These are phyloP conservation scores for Alisma plantagoaquatica DNA, from an alignment of 106 monocot species.

Conservation along the genomic window DNA sequence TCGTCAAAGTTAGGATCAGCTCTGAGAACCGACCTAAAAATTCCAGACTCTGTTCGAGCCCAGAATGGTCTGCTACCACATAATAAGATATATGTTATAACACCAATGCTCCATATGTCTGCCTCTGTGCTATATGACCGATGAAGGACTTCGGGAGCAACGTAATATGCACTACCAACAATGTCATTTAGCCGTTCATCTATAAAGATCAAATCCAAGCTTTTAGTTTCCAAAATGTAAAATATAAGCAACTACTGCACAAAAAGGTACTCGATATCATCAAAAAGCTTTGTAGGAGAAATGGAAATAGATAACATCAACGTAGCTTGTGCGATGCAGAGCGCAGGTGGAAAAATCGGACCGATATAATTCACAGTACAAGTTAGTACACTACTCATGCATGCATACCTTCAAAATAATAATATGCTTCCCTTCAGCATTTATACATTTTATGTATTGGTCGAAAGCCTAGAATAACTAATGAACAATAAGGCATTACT, in stretches of 20 bases:
- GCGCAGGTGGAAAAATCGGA: too few species aligned
- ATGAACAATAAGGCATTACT: too few species aligned
- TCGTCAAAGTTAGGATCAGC: conserved; percentile 90
- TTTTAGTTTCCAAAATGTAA: not conserved
- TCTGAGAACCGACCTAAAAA: conserved; percentile 83
- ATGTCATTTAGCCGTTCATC: conserved; percentile 95
- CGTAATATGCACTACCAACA: conserved; percentile 96
- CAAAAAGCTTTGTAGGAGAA: too few species aligned
- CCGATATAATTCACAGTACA: too few species aligned
- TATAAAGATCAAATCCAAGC: conserved; percentile 13
- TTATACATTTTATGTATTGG: too few species aligned
- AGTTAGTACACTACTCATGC: too few species aligned
- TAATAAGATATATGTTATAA: conserved; percentile 88
- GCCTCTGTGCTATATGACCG: conserved; percentile 83
- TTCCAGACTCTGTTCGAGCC: conserved; percentile 93
- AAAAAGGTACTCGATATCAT: too few species aligned
- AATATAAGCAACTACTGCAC: not conserved
- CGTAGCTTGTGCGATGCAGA: too few species aligned
- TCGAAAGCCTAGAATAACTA: too few species aligned
- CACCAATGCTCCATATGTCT: conserved; percentile 95
- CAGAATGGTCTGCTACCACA: conserved; percentile 97
- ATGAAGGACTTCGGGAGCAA: conserved; percentile 92
- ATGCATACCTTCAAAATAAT: too few species aligned
- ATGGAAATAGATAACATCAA: too few species aligned
- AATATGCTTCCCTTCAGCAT: too few species aligned